Percentiles rank a stretch among this genome's conserved stretches.
phyloP scores from a whole-genome alignment of 2,329 filamentous ascomycete species.

The Claviceps monticola region DNA sequence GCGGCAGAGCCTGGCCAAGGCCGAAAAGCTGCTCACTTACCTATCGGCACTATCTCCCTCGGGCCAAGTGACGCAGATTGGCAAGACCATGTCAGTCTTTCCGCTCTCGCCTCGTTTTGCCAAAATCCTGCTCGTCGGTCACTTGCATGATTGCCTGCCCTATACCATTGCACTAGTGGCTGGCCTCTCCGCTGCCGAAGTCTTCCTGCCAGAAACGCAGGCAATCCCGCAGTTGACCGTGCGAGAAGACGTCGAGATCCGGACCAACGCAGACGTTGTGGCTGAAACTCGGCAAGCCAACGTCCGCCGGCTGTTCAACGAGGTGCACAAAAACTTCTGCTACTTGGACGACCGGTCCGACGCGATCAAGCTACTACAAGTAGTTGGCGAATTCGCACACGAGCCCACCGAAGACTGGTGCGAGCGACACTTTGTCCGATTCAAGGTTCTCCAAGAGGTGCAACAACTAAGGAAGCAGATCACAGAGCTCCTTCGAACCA shows the following conservation, averaged over 20 bases:
- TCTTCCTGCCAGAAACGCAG: conserved; percentile 75
- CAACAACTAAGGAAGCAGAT: conserved; percentile 73
- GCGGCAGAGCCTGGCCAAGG: conserved; percentile 58
- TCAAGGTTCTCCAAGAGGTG: conserved; percentile 78
- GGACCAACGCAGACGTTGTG: conserved; percentile 53
- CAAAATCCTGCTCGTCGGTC: conserved; percentile 79
- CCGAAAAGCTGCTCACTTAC: conserved; percentile 76
- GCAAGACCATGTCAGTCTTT: conserved; percentile 73
- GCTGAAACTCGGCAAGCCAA: conserved; percentile 57
- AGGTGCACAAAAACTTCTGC: conserved; percentile 65
- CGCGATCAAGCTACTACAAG: conserved; percentile 79
- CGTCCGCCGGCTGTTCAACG: conserved; percentile 47
- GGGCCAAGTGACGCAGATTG: conserved; percentile 66
- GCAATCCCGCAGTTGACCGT: conserved; percentile 45
- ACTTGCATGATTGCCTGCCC: conserved; percentile 66
- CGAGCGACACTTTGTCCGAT: conserved; percentile 67
- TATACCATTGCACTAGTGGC: conserved; percentile 84
- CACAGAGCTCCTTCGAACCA: conserved; percentile 61
- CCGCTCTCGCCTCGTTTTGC: conserved; percentile 83
- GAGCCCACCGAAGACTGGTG: conserved; percentile 63
- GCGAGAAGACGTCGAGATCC: conserved; percentile 32
- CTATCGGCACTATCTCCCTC: conserved; percentile 62
- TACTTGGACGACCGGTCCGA: conserved; percentile 73
- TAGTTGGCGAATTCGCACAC: conserved; percentile 75
- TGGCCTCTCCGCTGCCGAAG: conserved; percentile 72